A percentile compares a stretch with the other conserved stretches of the same genome.
These are phyloP conservation scores for Candida boleticola DNA, from an alignment of 805 yeast genomes.

Conservation along the genomic window DNA sequence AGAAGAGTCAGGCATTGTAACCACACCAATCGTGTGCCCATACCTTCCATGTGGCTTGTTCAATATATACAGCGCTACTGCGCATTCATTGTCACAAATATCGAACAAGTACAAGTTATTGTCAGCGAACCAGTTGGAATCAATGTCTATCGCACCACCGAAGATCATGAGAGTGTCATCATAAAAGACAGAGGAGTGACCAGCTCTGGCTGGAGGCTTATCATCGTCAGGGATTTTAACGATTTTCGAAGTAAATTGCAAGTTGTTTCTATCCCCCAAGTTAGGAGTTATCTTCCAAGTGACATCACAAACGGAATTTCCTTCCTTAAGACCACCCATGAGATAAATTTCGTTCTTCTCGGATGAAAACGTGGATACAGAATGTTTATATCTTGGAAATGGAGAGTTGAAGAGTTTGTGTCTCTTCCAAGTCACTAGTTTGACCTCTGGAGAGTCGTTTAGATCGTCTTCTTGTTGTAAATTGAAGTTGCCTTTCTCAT, in stretches of 20 bases:
- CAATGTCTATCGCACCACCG: constrained; percentile 92
- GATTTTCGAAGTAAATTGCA: constrained; percentile 14
- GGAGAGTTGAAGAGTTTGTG: constrained; percentile 71
- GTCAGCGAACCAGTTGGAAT: constrained; percentile 74
- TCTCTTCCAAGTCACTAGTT: constrained; percentile 61
- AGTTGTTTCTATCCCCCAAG: constrained; percentile 12
- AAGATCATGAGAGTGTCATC: constrained; percentile 94
- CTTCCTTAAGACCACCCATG: constrained; percentile 94
- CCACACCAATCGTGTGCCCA: constrained; percentile 86
- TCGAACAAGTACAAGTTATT: constrained; percentile 85
- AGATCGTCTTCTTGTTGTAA: no score
- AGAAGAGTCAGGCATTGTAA: constrained; percentile 46
- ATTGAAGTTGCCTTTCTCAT: no score
- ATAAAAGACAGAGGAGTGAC: constrained; percentile 87
- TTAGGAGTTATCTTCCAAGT: constrained; percentile 81
- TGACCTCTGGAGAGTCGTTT: no score
- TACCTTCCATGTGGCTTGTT: constrained; percentile 86
- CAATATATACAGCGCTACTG: constrained; percentile 42
- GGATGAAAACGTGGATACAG: constrained; percentile 64
- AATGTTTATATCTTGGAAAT: constrained; percentile 92
- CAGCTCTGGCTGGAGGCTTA: constrained; percentile 95
- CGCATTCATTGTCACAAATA: constrained; percentile 44
- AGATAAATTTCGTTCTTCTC: constrained; percentile 79
- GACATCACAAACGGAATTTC: constrained; percentile 91
- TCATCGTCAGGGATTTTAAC: constrained; percentile 61